These are phyloP conservation scores for Vigna reflexopilosa DNA, from an alignment of 306 rosid species.

Conservation along the genomic window DNA sequence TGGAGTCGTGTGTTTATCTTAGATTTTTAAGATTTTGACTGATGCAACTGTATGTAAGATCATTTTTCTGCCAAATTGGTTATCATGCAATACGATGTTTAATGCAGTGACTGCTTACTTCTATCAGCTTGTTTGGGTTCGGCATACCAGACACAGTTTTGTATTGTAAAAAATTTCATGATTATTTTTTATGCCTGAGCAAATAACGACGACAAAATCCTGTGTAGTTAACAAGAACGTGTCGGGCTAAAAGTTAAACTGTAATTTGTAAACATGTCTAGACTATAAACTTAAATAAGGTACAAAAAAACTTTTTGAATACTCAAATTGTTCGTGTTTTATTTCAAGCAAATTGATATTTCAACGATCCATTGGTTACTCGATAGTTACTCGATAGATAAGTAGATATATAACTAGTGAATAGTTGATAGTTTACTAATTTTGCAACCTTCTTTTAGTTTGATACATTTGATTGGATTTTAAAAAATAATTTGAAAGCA, in stretches of 20 bases:
- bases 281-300: too few species aligned
- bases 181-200: not conserved
- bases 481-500: not conserved
- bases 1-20: constrained; percentile 21
- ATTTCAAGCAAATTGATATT: not conserved
- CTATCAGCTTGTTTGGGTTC: not conserved
- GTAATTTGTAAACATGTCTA: not conserved
- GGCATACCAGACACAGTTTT: not conserved
- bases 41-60: constrained; percentile 13
- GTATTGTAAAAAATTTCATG: too few species aligned
- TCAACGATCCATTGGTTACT: not conserved
- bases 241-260: not conserved
- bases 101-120: not conserved
- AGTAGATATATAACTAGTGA: too few species aligned
- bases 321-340: not conserved
- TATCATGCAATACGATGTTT: not conserved
- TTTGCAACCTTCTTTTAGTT: not conserved
- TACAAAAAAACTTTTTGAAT: not conserved
- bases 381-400: not conserved
- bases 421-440: not conserved
- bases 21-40: constrained; percentile 31
- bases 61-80: not conserved
- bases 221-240: not conserved
- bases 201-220: too few species aligned
- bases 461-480: not conserved